Conservation (phyloP, 2,329 filamentous ascomycete genomes). For the Aspergillus ochraceus region DNA sequence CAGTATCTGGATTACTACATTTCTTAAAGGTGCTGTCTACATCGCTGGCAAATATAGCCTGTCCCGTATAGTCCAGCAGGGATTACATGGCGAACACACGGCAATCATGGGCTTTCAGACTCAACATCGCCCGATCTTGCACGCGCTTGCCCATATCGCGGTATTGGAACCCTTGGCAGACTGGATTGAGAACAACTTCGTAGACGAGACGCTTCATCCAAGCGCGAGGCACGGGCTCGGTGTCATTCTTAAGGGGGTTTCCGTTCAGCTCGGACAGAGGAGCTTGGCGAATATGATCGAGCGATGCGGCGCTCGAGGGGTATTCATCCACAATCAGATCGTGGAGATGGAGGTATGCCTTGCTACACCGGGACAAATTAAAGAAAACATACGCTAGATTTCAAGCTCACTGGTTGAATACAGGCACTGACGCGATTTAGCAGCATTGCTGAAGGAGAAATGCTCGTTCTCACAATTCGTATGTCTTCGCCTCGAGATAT, state of each 20-base stretch:
- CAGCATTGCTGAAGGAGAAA: slow-evolving; percentile 20
- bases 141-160: slow-evolving; percentile 17
- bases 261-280: slow-evolving; percentile 4
- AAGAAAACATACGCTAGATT: too few relatives aligned
- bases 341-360: slow-evolving; percentile 10
- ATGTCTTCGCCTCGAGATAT: not conserved
- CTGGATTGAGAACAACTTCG: not conserved
- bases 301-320: slow-evolving; percentile 15
- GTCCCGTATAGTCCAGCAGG: slow-evolving; percentile 15
- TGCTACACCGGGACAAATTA: too few relatives aligned
- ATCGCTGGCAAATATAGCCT: slow-evolving; percentile 20
- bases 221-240: slow-evolving; percentile 9
- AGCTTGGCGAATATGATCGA: slow-evolving; percentile 11
- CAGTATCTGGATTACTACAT: slow-evolving; percentile 13
- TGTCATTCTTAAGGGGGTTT: slow-evolving; percentile 14
- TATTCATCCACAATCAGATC: slow-evolving; percentile 16
- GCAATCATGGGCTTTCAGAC: slow-evolving; percentile 24
- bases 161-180: slow-evolving; percentile 20
- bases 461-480: slow-evolving; percentile 20
- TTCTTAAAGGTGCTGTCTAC: slow-evolving; percentile 20
- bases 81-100: slow-evolving; percentile 3
- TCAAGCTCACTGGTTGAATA: not conserved
- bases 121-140: slow-evolving; percentile 24
- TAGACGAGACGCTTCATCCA: not conserved
- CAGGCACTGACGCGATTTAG: slow-evolving; percentile 7